These are phyloP conservation scores for Elongisporangium anandrum DNA, from an alignment of 352 stramenopile species.

Conservation along the genomic window DNA sequence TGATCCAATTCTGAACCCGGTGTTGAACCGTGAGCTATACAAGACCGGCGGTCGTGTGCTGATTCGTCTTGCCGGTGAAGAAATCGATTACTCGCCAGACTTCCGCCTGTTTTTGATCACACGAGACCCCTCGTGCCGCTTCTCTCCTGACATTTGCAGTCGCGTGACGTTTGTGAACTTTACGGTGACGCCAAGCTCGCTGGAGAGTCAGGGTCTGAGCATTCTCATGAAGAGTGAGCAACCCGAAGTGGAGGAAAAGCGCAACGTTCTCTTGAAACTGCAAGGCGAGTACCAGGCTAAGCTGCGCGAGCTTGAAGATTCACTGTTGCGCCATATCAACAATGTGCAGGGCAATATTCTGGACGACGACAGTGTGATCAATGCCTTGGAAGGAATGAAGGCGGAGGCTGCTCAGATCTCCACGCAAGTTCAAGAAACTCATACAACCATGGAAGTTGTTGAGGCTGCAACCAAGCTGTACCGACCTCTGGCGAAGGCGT, in stretches of 20 bases:
- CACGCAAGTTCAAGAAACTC: conserved; percentile 83
- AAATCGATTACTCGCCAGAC: conserved; percentile 99
- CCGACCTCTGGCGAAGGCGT: conserved; percentile 90
- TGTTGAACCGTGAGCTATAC: conserved; percentile 99
- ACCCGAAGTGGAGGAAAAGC: conserved; percentile 96
- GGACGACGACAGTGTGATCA: conserved; percentile 98
- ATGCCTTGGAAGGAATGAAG: conserved; percentile 98
- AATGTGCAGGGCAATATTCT: conserved; percentile 99
- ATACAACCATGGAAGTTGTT: conserved; percentile 78
- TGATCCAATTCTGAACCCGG: conserved; percentile 99
- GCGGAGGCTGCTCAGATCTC: conserved; percentile 96
- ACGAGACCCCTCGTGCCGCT: conserved; percentile 95
- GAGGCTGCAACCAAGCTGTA: conserved; percentile 94
- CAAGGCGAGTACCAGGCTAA: conserved; percentile 98
- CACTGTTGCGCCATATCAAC: conserved; percentile 98
- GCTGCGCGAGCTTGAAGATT: conserved; percentile 97
- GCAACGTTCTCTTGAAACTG: conserved; percentile 95
- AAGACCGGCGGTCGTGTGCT: conserved; percentile 97
- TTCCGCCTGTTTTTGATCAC: conserved; percentile 99
- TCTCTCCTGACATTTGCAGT: conserved; percentile 98
- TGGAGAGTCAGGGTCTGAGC: conserved; percentile 96
- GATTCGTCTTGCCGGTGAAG: conserved; percentile 97
- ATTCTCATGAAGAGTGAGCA: conserved; percentile 96
- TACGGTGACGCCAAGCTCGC: conserved; percentile 97
- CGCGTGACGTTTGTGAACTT: conserved; percentile 99